Evolutionary conservation across 1,284 basidiomycete genomes (phyloP).

Genomic region (Pseudozyma thailandica): DNA sequence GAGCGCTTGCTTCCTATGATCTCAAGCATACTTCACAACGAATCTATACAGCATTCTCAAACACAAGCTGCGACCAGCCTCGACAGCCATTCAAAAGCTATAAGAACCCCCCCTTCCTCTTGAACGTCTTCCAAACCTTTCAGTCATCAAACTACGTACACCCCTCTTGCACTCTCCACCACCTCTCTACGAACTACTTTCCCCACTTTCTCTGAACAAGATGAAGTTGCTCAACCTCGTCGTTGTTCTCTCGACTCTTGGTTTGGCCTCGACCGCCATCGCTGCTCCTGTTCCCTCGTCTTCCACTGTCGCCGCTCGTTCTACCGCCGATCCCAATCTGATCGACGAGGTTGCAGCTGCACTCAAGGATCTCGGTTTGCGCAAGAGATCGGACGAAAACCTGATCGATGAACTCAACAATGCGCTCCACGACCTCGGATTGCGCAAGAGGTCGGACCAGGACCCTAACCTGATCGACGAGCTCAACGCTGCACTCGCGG

Average conservation of each 20-base stretch:
- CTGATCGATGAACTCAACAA: conserved; percentile 8
- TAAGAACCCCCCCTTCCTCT: too few species aligned
- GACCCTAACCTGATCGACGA: conserved; percentile 11
- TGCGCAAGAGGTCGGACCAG: too few species aligned
- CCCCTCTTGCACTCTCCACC: too few species aligned
- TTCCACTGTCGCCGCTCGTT: not conserved
- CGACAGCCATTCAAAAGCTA: too few species aligned
- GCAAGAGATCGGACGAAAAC: conserved; percentile 1
- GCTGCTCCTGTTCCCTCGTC: conserved; percentile 6
- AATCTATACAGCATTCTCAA: too few species aligned
- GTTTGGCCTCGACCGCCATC: conserved; percentile 7
- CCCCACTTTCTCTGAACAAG: too few species aligned
- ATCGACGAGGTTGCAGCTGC: conserved; percentile 11
- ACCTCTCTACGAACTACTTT: too few species aligned
- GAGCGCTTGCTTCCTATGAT: too few species aligned
- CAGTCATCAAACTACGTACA: too few species aligned
- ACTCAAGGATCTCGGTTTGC: conserved; percentile 4
- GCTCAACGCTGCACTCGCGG: not conserved
- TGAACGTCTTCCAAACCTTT: too few species aligned
- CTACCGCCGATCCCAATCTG: not conserved
- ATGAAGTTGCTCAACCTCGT: conserved; percentile 16
- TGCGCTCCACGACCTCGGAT: conserved; percentile 1
- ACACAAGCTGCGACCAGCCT: too few species aligned
- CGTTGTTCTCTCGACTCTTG: conserved; percentile 4
- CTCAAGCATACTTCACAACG: too few species aligned